Base-by-base conservation (phyloP, 352 stramenopile genomes). In the Phytophthora tubulina region DNA sequence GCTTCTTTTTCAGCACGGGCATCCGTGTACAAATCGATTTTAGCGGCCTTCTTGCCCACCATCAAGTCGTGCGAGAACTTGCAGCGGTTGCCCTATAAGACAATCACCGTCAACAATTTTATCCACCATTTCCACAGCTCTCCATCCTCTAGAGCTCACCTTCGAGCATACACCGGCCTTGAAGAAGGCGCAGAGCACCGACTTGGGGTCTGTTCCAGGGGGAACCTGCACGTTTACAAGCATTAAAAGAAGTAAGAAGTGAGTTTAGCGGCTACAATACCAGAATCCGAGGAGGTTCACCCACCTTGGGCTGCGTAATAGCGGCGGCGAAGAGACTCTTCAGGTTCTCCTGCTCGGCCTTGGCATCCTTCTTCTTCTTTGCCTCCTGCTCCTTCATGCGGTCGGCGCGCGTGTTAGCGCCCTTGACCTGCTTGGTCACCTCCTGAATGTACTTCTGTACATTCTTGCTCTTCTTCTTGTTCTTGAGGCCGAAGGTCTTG, bases 401-500 rank as follows among this genome's bases (percentile, higher is more conserved):
- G 53, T 96, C 85, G 59, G 87, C 86, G 62, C 87, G 85, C 56
- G 88, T 87, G 58, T 87, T 95, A 58, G 39, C 80, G 51, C 89
- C 90, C 77, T 95, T 96, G 54, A 95, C 90, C 74, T 97, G 89
- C 67, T 97, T 97, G 44, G 90, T 92, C 48, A 97, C 90, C 58
- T 95, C 83, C 77, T 95, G 81, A 54, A 98, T 93, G 79, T 95
- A 97, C 75, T 96, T 90, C 75, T 99, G 95, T 54, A 99, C 96
- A 70, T 98, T 98, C 68, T 98, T 98, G 74, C 82, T 96, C 85
- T 99, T 99, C 80, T 99, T 99, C 79, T 99, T 99, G 88, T 99
- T 99, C 84, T 99, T 99, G 30, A 99, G 85, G 31, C 98, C 98
- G 72, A 99, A 99, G 14, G 98, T 99, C 84, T 99, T 99, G 84